A percentile compares a stretch with the other conserved stretches of the same genome.
phyloP scores from a whole-genome alignment of 768 basidiomycete genomes.

The Sporobolomyces pararoseus region DNA sequence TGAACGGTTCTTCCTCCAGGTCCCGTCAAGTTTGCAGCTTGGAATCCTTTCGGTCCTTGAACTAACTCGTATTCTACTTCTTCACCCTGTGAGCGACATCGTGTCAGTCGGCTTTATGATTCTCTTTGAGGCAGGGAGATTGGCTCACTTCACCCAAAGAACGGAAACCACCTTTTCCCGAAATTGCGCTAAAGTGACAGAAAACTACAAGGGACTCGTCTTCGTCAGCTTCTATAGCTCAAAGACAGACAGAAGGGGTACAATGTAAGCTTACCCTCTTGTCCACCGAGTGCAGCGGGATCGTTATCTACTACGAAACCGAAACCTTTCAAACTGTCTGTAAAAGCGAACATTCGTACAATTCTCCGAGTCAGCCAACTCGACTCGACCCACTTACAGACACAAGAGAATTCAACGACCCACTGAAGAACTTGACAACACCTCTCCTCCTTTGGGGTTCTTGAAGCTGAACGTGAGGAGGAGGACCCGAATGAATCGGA shows the following conservation, averaged over 20 bases:
- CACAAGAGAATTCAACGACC: background rate
- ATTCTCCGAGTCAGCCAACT: background rate
- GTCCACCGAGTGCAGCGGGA: constrained; percentile 44
- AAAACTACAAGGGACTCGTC: constrained; percentile 33
- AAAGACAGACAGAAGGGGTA: too few species aligned
- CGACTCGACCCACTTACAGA: background rate
- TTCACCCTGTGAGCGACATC: constrained; percentile 27
- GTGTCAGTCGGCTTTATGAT: background rate
- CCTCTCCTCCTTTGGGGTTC: constrained; percentile 38
- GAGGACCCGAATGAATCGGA: constrained; percentile 30
- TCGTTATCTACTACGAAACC: constrained; percentile 46
- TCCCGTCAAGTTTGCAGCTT: constrained; percentile 44
- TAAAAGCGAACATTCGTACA: background rate
- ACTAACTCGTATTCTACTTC: constrained; percentile 46
- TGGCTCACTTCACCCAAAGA: constrained; percentile 45
- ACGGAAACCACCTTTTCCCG: constrained; percentile 44
- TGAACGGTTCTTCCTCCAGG: constrained; percentile 42
- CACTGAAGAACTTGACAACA: constrained; percentile 41
- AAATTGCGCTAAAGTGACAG: constrained; percentile 45
- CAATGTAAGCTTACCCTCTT: constrained; percentile 42
- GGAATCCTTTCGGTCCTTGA: constrained; percentile 46
- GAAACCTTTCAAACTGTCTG: constrained; percentile 43
- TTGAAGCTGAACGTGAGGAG: constrained; percentile 33
- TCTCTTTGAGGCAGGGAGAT: too few species aligned
- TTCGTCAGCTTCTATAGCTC: background rate